phyloP scores from a whole-genome alignment of 1,284 basidiomycete genomes.

The Leccinum pachyderme region DNA sequence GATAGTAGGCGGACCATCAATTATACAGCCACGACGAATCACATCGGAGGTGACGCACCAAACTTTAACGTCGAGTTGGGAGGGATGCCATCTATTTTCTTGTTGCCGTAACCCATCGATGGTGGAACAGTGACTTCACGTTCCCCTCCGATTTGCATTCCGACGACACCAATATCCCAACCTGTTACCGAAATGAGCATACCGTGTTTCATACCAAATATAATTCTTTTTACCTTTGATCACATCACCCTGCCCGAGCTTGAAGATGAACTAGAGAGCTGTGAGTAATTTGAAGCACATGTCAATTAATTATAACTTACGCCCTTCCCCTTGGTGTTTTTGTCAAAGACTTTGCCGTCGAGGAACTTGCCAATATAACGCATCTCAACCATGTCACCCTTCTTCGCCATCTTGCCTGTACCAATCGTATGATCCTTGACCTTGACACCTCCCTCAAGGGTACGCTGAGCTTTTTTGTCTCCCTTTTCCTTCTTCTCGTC shows the following conservation, averaged over 20 bases:
- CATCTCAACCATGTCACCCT: conserved; percentile 83
- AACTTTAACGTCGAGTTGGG: conserved; percentile 69
- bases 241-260: conserved; percentile 85
- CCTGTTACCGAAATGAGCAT: conserved; percentile 41
- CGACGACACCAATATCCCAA: conserved; percentile 90
- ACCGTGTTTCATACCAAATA: not conserved
- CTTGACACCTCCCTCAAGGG: conserved; percentile 73
- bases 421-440: conserved; percentile 80
- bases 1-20: conserved; percentile 18
- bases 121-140: conserved; percentile 79
- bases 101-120: conserved; percentile 67
- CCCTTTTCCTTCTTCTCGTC: conserved; percentile 37
- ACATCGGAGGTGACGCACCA: conserved; percentile 46
- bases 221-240: conserved; percentile 66
- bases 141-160: conserved; percentile 92
- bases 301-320: conserved; percentile 42
- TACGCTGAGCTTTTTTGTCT: conserved; percentile 39
- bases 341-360: conserved; percentile 87
- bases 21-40: not conserved
- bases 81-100: conserved; percentile 53
- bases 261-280: conserved; percentile 71
- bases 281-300: conserved; percentile 6
- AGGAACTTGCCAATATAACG: conserved; percentile 87
- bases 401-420: conserved; percentile 80
- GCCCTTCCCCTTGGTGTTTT: conserved; percentile 85